These are phyloP conservation scores for Petunia axillaris DNA, from an alignment of 257 asterid species.

Conservation along the genomic window DNA sequence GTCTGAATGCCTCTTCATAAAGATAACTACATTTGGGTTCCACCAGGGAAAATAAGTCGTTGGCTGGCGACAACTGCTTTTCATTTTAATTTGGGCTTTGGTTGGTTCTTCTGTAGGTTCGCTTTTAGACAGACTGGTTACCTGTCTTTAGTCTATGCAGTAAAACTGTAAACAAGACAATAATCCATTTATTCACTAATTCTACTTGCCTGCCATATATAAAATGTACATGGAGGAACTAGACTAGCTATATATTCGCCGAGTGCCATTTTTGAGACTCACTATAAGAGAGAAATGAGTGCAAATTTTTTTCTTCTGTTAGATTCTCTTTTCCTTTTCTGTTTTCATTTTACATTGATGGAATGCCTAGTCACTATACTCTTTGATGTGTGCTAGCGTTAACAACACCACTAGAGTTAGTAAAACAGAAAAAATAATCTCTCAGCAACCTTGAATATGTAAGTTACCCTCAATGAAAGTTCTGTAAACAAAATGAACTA, in stretches of 20 bases:
- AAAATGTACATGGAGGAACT: not conserved
- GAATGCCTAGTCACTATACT: not conserved
- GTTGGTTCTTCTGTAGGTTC: not conserved
- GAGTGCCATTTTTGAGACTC: not conserved
- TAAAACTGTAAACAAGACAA: not conserved
- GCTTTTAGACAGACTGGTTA: conserved; percentile 12
- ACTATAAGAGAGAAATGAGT: not conserved
- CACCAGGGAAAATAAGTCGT: not conserved
- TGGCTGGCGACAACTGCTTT: not conserved
- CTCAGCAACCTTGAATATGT: not conserved
- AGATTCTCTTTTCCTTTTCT: not conserved
- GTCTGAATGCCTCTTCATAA: not conserved
- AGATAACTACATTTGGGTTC: not conserved
- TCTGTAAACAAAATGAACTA: not conserved
- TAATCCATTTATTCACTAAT: not conserved
- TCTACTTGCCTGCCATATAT: not conserved
- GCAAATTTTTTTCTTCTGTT: conserved; percentile 3
- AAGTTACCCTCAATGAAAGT: conserved; percentile 9
- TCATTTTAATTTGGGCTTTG: not conserved
- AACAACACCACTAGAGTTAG: not conserved
- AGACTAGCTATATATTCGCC: not conserved
- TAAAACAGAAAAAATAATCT: not conserved
- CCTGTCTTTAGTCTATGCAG: not conserved
- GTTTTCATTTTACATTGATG: not conserved
- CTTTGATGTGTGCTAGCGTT: not conserved